Base-by-base conservation (phyloP, 345 rosid genomes). In the Eucalyptus cloeziana region DNA sequence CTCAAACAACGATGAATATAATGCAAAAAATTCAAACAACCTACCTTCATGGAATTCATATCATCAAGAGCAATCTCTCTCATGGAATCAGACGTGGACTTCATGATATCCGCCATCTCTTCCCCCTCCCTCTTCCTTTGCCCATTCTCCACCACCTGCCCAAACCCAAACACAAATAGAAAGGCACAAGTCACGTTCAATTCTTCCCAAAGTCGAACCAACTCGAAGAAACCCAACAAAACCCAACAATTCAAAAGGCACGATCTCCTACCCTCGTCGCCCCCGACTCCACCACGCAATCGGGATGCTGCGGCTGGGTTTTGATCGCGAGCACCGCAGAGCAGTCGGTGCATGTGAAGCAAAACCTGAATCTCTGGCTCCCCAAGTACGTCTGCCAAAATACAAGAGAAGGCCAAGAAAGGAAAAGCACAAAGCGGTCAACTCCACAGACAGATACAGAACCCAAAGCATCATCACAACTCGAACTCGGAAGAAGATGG, bases 241-340 rank as follows among this genome's bases (percentile, higher is more conserved):
- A 51, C 56, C 9, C 67, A 30, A 60, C 31, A 25, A 60, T 60
- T 25, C 67, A 60, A 60, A 60, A 3, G 67, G 31, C 67, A 27
- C n/a, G 30, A 60, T 60, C 67, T 25, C 30, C n/a, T 60, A 60
- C 1, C 67, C n/a, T 60, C 67, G 67, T 60, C 14, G 99, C 97
- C 17, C 99, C 99, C 7, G 96, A 94, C 90, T 98, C 99, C 8
- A 98, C 98, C n/a, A 92, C 87, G 47, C 96, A 98, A 92, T 98
- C 99, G 17, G 99, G 96, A 86, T 97, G 96, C 67, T 98, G 99
- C 1, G 99, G 99, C 89, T 97, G 98, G 4, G 98, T 97, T 93
- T 95, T 97, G 58, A 97, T 94, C 1, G 98, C 90, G 37, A 97
- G 89, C 94, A 96, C 99, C 1, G 99, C 99, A 10, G 98, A 97